Evolutionary conservation across 2,329 filamentous ascomycete genomes (phyloP).

Genomic region (Zymoseptoria brevis): DNA sequence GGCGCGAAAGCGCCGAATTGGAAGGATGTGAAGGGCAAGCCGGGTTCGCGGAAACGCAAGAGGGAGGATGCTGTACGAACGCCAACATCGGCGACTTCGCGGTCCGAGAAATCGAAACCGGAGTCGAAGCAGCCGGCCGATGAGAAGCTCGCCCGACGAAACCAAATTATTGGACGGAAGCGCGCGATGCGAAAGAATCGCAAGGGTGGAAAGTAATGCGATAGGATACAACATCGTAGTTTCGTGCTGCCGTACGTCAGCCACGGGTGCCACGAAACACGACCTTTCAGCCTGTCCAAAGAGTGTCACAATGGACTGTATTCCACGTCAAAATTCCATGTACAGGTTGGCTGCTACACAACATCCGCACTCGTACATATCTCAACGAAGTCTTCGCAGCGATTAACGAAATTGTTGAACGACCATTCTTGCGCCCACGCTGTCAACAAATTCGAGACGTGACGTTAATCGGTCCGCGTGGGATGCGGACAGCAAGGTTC

Average conservation of each 20-base stretch:
- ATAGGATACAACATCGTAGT: neutral
- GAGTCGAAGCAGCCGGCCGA: conserved; percentile 34
- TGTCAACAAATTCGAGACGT: neutral
- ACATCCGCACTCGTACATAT: neutral
- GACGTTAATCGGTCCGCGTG: neutral
- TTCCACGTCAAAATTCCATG: neutral
- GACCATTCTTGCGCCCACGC: neutral
- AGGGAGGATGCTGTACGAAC: conserved; percentile 24
- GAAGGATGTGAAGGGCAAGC: conserved; percentile 2
- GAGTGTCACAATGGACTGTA: neutral
- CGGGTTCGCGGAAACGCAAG: conserved; percentile 33
- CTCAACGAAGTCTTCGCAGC: neutral
- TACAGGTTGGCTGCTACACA: neutral
- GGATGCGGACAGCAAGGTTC: neutral
- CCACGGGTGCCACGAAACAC: conserved; percentile 7
- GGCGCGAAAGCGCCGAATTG: conserved; percentile 7
- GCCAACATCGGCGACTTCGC: conserved; percentile 8
- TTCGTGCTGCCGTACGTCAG: neutral
- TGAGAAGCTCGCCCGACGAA: conserved; percentile 52
- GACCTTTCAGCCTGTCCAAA: neutral
- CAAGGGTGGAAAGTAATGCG: conserved; percentile 18
- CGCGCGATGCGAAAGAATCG: conserved; percentile 54
- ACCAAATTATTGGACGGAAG: conserved; percentile 80
- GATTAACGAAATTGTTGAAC: neutral
- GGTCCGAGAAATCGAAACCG: conserved; percentile 22